A percentile compares a stretch with the other conserved stretches of the same genome.
These are phyloP conservation scores for Coprinellus aureogranulatus DNA, from an alignment of 768 basidiomycete species.

Conservation along the genomic window DNA sequence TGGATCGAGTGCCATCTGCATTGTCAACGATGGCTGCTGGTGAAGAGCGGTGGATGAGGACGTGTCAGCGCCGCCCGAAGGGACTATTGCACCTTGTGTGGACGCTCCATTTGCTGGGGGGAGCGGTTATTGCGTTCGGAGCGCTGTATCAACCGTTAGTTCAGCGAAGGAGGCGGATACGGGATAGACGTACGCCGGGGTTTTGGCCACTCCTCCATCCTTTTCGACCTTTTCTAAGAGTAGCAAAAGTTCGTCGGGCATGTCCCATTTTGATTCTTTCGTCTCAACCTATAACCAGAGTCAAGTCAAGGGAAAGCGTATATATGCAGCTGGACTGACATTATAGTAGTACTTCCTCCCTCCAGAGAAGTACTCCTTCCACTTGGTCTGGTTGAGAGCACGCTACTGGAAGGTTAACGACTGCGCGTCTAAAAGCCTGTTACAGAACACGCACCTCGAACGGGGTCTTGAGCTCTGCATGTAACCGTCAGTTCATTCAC, in stretches of 20 bases:
- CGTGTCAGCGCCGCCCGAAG: conserved; percentile 50
- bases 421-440: background rate
- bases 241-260: conserved; percentile 89
- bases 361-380: conserved; percentile 95
- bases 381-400: conserved; percentile 85
- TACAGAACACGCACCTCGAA: conserved; percentile 71
- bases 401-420: conserved; percentile 55
- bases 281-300: conserved; percentile 59
- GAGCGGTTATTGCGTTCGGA: conserved; percentile 30
- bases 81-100: conserved; percentile 54
- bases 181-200: conserved; percentile 15
- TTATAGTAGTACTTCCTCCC: conserved; percentile 91
- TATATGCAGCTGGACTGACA: conserved; percentile 37
- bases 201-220: conserved; percentile 48
- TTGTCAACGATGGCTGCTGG: conserved; percentile 31
- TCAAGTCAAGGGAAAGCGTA: conserved; percentile 3
- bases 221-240: conserved; percentile 84
- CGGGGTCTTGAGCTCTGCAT: conserved; percentile 68
- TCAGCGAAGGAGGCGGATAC: background rate
- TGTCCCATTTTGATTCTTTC: conserved; percentile 97
- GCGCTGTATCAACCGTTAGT: conserved; percentile 11
- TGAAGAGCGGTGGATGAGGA: conserved; percentile 45
- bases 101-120: conserved; percentile 41
- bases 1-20: conserved; percentile 35
- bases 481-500: no score